Percentiles rank a stretch among this genome's conserved stretches.
These are phyloP conservation scores for Agrostemma githago DNA, from an alignment of 148 eudicot species.

Conservation along the genomic window DNA sequence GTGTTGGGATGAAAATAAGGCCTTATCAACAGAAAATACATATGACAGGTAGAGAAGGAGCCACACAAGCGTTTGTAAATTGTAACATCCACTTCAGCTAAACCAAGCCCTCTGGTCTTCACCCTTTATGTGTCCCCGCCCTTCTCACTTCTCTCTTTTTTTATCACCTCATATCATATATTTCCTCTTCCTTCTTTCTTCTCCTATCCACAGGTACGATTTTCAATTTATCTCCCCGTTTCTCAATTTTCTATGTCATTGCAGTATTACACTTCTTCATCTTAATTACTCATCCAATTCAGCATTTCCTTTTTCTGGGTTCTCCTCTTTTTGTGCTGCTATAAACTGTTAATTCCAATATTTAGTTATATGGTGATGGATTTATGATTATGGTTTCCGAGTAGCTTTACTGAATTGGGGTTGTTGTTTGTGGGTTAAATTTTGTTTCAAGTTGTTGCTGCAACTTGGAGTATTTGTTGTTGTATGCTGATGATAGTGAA, in stretches of 20 bases:
- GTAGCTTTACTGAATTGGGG: neutral
- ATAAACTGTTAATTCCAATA: neutral
- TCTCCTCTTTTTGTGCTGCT: neutral
- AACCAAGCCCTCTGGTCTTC: conserved; percentile 3
- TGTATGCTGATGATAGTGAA: conserved; percentile 23
- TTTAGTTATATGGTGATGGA: neutral
- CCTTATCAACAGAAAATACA: conserved; percentile 24
- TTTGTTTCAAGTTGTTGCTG: neutral
- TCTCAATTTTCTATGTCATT: neutral
- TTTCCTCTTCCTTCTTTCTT: conserved; percentile 13
- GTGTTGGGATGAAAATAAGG: neutral
- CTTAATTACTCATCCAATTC: conserved; percentile 4
- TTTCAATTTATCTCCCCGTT: neutral
- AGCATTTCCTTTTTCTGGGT: conserved; percentile 18
- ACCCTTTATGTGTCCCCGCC: neutral
- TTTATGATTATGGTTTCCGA: conserved; percentile 6
- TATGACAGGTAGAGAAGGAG: conserved; percentile 27
- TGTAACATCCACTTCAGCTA: conserved; percentile 10
- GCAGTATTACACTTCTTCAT: neutral
- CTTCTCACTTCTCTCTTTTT: conserved; percentile 3
- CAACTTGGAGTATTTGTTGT: neutral
- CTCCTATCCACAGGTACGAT: conserved; percentile 20
- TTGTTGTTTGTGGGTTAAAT: conserved; percentile 20
- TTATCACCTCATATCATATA: conserved; percentile 18
- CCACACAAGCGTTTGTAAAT: conserved; percentile 20